Evolutionary conservation across 345 rosid species (phyloP).

Genomic region (Corchorus capsularis): DNA sequence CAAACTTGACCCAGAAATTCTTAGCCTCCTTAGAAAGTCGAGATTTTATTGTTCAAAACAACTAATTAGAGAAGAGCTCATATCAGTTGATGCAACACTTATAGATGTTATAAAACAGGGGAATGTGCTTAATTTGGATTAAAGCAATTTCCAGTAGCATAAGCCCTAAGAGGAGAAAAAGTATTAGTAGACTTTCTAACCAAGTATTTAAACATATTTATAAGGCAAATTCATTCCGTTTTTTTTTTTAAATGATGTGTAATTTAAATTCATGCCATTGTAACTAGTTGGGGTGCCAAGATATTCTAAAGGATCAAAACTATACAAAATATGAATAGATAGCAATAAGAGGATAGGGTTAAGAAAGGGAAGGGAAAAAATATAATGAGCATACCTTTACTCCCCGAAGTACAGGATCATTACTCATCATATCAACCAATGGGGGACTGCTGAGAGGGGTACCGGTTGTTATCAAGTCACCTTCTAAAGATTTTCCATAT

Average conservation of each 20-base stretch:
- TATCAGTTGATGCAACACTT: no score
- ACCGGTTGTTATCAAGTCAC: slow-evolving; percentile 76
- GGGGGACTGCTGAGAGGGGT: slow-evolving; percentile 88
- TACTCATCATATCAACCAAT: slow-evolving; percentile 84
- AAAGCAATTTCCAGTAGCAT: background rate
- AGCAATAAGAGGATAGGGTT: background rate
- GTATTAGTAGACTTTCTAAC: background rate
- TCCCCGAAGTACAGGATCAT: slow-evolving; percentile 83
- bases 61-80: no score
- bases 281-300: background rate
- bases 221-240: background rate
- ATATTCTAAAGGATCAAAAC: background rate
- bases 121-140: background rate
- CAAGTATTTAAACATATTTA: background rate
- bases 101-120: no score
- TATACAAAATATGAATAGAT: background rate
- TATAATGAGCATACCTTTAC: slow-evolving; percentile 63
- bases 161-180: background rate
- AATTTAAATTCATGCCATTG: background rate
- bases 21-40: no score
- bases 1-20: no score
- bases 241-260: no score
- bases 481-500: slow-evolving; percentile 66
- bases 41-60: no score
- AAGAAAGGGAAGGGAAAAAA: background rate